Evolutionary conservation across 177 flowering plant species (phyloP).

Genomic region (Vitis hybrid): DNA sequence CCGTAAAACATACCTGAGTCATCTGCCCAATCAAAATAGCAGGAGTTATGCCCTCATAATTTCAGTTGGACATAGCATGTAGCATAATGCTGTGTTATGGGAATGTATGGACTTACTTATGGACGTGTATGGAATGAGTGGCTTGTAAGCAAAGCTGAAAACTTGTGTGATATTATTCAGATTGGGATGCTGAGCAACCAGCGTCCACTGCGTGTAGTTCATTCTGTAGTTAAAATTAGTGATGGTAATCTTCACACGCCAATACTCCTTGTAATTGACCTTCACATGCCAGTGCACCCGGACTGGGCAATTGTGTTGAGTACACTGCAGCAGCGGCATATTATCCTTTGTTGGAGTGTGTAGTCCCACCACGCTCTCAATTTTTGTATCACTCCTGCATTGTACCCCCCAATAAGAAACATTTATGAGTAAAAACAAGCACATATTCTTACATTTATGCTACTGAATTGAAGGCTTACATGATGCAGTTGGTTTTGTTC

Average conservation of each 20-base stretch:
- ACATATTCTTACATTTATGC: too few relatives aligned
- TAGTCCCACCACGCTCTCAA: conserved; percentile 35
- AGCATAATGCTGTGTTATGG: too few relatives aligned
- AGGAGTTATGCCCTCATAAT: too few relatives aligned
- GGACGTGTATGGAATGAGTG: conserved; percentile 64
- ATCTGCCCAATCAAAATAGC: conserved; percentile 2
- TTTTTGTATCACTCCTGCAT: conserved; percentile 50
- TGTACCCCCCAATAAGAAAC: not conserved
- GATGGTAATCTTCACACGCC: conserved; percentile 72
- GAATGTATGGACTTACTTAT: conserved; percentile 50
- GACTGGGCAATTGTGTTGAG: conserved; percentile 77
- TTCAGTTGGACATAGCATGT: too few relatives aligned
- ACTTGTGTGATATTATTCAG: conserved; percentile 80
- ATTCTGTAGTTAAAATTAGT: conserved; percentile 72
- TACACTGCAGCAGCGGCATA: conserved; percentile 69
- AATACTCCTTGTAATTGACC: conserved; percentile 74
- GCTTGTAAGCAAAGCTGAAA: conserved; percentile 83
- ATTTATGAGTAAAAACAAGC: not conserved
- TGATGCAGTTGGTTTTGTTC: too few relatives aligned
- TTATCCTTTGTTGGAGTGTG: conserved; percentile 71
- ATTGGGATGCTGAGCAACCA: conserved; percentile 78
- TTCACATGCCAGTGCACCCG: conserved; percentile 88
- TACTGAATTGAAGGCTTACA: too few relatives aligned
- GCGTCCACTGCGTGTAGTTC: conserved; percentile 81
- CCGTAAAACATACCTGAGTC: conserved; percentile 13